Conservation (phyloP, 352 stramenopile genomes). For the Pythium monospermum region DNA sequence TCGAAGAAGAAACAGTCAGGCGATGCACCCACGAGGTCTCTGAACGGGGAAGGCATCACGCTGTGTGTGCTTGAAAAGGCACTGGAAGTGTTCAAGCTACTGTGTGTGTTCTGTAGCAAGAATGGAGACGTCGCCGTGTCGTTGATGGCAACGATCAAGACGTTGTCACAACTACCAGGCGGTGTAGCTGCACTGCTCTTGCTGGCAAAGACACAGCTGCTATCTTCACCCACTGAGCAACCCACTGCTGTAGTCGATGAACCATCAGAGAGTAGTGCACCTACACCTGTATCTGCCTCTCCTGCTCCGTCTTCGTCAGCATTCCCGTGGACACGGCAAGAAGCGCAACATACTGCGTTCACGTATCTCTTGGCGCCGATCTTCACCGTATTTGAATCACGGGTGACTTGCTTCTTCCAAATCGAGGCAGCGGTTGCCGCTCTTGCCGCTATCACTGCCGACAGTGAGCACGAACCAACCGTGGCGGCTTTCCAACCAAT, state of each 20-base stretch:
- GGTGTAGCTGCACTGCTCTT: slow-evolving; percentile 14
- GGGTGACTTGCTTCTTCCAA: slow-evolving; percentile 35
- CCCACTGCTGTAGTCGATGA: neutral
- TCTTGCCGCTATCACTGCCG: slow-evolving; percentile 25
- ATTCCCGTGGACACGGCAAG: slow-evolving; percentile 24
- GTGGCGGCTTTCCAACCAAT: slow-evolving; percentile 10
- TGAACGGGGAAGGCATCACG: slow-evolving; percentile 6
- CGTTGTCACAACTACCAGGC: slow-evolving; percentile 13
- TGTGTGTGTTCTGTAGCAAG: slow-evolving; percentile 9
- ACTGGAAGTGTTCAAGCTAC: slow-evolving; percentile 7
- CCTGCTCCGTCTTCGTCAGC: neutral
- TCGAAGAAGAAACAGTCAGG: slow-evolving; percentile 15
- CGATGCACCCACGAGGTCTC: neutral
- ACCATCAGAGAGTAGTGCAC: neutral
- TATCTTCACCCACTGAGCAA: neutral
- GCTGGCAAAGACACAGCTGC: slow-evolving; percentile 6
- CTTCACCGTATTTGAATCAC: slow-evolving; percentile 31
- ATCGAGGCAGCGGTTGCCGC: slow-evolving; percentile 37
- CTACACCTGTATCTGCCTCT: too few relatives aligned
- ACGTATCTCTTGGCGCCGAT: slow-evolving; percentile 28
- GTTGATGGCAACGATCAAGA: slow-evolving; percentile 8
- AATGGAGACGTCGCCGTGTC: slow-evolving; percentile 15
- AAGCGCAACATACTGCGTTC: slow-evolving; percentile 22
- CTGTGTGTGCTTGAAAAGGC: slow-evolving; percentile 16
- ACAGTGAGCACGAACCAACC: slow-evolving; percentile 32